Evolutionary conservation across 176 grass and related monocot species (phyloP).

Genomic region (Calamus simplicifolius): DNA sequence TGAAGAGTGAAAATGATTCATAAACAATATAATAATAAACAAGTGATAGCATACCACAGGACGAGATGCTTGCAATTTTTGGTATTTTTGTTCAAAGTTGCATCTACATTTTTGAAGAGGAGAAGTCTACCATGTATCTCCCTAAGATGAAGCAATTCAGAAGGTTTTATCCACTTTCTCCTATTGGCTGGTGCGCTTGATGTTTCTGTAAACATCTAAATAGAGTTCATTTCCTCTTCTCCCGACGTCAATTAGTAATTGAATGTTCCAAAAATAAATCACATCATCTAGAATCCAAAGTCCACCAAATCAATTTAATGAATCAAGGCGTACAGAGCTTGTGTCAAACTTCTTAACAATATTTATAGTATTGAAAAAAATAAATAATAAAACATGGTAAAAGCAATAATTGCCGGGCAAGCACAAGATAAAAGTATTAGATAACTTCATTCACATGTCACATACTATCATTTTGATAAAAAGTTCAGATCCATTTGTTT

Average conservation of each 20-base stretch:
- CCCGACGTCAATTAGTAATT: not conserved
- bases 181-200: not conserved
- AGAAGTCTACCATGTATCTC: conserved; percentile 48
- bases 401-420: no score
- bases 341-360: no score
- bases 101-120: conserved; percentile 28
- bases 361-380: no score
- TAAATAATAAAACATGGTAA: no score
- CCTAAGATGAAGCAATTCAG: conserved; percentile 44
- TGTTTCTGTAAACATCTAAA: not conserved
- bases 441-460: no score
- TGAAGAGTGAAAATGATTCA: not conserved
- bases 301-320: no score
- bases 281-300: not conserved
- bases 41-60: conserved; percentile 29
- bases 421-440: no score
- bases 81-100: conserved; percentile 48
- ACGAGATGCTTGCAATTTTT: conserved; percentile 49
- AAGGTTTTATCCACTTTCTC: conserved; percentile 38
- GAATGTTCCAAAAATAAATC: not conserved
- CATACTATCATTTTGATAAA: no score
- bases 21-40: not conserved
- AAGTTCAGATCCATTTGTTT: no score
- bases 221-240: not conserved
- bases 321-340: no score